A percentile compares a stretch with the other conserved stretches of the same genome.
Conservation (phyloP, 2,329 filamentous ascomycete species). For the Sclerotiophoma versabilis region DNA sequence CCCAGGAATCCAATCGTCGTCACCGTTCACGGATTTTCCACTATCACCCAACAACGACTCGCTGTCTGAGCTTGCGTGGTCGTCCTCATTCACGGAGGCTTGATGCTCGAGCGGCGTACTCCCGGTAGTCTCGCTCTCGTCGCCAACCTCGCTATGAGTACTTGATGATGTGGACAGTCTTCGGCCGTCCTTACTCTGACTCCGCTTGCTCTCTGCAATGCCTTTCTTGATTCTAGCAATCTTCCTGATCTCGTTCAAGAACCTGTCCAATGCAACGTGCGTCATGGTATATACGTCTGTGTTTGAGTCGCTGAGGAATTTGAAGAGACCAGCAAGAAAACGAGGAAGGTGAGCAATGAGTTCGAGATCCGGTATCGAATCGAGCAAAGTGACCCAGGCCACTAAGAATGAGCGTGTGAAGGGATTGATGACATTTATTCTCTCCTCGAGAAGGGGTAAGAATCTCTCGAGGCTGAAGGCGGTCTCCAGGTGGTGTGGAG, state of each 20-base stretch:
- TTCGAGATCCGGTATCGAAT: slow-evolving; percentile 96
- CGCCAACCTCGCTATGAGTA: slow-evolving; percentile 41
- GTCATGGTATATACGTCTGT: slow-evolving; percentile 94
- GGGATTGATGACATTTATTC: slow-evolving; percentile 92
- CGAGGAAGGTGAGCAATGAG: slow-evolving; percentile 91
- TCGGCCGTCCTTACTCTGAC: slow-evolving; percentile 68
- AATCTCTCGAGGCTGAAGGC: slow-evolving; percentile 92
- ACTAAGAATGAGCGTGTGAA: slow-evolving; percentile 96
- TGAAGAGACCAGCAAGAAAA: slow-evolving; percentile 87
- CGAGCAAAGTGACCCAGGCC: slow-evolving; percentile 91
- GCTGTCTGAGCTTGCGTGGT: slow-evolving; percentile 52
- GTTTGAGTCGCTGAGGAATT: slow-evolving; percentile 90
- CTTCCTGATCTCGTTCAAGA: slow-evolving; percentile 90
- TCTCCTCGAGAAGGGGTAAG: slow-evolving; percentile 90
- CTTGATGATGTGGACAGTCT: slow-evolving; percentile 73
- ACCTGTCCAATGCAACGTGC: slow-evolving; percentile 85
- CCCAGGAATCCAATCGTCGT: slow-evolving; percentile 96
- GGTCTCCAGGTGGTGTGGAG: slow-evolving; percentile 65
- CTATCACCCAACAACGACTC: slow-evolving; percentile 45
- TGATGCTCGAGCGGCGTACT: slow-evolving; percentile 49
- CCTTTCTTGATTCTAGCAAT: slow-evolving; percentile 93
- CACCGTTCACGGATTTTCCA: slow-evolving; percentile 60
- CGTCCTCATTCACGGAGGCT: slow-evolving; percentile 58
- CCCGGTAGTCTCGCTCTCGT: slow-evolving; percentile 66
- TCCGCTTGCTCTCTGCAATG: slow-evolving; percentile 82